These are phyloP conservation scores for Kodamaea restingae DNA, from an alignment of 805 yeast genomes.

Conservation along the genomic window DNA sequence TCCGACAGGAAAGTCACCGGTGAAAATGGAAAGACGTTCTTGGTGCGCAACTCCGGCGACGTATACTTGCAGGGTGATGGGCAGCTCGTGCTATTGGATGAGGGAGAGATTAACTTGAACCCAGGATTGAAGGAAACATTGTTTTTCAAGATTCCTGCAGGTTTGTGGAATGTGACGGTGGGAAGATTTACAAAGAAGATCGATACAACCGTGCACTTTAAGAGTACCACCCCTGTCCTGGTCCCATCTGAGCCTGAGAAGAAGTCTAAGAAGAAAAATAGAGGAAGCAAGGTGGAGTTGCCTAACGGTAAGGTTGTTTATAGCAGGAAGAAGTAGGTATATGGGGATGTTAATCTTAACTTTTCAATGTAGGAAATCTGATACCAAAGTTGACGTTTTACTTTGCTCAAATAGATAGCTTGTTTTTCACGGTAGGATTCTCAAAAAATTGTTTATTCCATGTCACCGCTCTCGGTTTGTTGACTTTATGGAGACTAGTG, in stretches of 20 bases:
- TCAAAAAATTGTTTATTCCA: too few relatives aligned
- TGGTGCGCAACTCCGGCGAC: slow-evolving; percentile 54
- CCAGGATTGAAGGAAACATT: slow-evolving; percentile 51
- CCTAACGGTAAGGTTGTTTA: slow-evolving; percentile 61
- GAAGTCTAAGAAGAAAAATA: slow-evolving; percentile 31
- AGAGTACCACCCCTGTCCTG: slow-evolving; percentile 9
- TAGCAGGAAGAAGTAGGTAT: slow-evolving; percentile 18
- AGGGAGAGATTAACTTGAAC: slow-evolving; percentile 41
- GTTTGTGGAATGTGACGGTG: slow-evolving; percentile 42
- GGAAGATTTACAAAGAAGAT: slow-evolving; percentile 30
- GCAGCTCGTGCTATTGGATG: slow-evolving; percentile 37
- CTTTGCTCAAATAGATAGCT: too few relatives aligned
- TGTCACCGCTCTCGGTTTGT: too few relatives aligned
- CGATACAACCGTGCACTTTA: slow-evolving; percentile 17
- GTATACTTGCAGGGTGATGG: slow-evolving; percentile 46
- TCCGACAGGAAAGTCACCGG: slow-evolving; percentile 41
- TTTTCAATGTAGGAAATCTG: too few relatives aligned
- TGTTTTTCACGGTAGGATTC: too few relatives aligned
- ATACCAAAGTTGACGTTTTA: too few relatives aligned
- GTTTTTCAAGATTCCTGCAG: slow-evolving; percentile 38
- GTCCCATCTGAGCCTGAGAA: slow-evolving; percentile 4
- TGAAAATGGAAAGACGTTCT: slow-evolving; percentile 47
- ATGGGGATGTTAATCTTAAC: too few relatives aligned
- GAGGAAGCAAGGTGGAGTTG: slow-evolving; percentile 45
- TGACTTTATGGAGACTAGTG: too few relatives aligned